Evolutionary conservation across 2,329 filamentous ascomycete genomes (phyloP).

Genomic region (Metarhizium album): DNA sequence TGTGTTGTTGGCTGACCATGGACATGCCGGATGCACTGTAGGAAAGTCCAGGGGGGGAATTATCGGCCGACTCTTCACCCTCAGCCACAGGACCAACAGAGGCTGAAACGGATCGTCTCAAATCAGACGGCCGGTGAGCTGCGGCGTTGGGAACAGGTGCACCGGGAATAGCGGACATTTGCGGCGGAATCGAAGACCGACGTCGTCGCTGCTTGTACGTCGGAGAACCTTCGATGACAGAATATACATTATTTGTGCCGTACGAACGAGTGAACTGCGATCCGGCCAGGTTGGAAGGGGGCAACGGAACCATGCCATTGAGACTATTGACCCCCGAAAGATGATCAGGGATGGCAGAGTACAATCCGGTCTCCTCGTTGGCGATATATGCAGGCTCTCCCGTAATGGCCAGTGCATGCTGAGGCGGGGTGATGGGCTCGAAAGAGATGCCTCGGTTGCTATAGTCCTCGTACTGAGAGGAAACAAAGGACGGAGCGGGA

Average conservation of each 20-base stretch:
- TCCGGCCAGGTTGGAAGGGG: slow-evolving; percentile 71
- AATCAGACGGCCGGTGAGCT: slow-evolving; percentile 74
- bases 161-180: slow-evolving; percentile 57
- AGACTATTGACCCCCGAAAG: slow-evolving; percentile 60
- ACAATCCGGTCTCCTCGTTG: slow-evolving; percentile 93
- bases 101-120: slow-evolving; percentile 80
- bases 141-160: slow-evolving; percentile 52
- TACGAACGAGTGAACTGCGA: slow-evolving; percentile 71
- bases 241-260: slow-evolving; percentile 71
- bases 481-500: slow-evolving; percentile 92
- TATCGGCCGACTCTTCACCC: slow-evolving; percentile 65
- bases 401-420: slow-evolving; percentile 71
- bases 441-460: slow-evolving; percentile 93
- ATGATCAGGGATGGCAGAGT: slow-evolving; percentile 89
- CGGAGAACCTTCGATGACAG: slow-evolving; percentile 92
- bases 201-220: slow-evolving; percentile 97
- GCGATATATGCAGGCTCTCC: slow-evolving; percentile 94
- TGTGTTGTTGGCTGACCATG: slow-evolving; percentile 55
- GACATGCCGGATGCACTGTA: slow-evolving; percentile 61
- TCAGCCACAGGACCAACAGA: slow-evolving; percentile 77
- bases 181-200: slow-evolving; percentile 82
- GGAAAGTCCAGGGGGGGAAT: slow-evolving; percentile 67
- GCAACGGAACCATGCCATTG: slow-evolving; percentile 84
- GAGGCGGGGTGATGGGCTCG: slow-evolving; percentile 91
- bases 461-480: slow-evolving; percentile 98